Conservation (phyloP, 2,329 filamentous ascomycete species). For the Aspergillus ochraceoroseus region DNA sequence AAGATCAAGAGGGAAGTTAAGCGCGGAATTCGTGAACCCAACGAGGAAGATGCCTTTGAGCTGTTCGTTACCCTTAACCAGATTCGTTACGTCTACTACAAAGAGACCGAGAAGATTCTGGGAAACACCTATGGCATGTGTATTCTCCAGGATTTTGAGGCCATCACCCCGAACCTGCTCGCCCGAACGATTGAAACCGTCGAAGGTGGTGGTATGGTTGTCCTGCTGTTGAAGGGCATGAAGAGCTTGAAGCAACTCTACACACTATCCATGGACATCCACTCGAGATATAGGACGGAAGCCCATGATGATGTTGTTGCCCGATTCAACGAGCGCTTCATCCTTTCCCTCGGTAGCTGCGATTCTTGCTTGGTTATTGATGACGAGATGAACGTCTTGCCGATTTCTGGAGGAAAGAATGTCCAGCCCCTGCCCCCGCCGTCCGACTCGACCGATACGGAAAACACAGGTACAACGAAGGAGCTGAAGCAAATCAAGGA, state of each 20-base stretch:
- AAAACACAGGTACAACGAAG: slow-evolving; percentile 61
- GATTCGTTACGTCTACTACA: slow-evolving; percentile 99
- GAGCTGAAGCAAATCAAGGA: slow-evolving; percentile 87
- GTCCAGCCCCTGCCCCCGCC: slow-evolving; percentile 76
- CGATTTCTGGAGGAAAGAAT: slow-evolving; percentile 90
- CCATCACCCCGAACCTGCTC: slow-evolving; percentile 91
- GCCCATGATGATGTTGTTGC: slow-evolving; percentile 92
- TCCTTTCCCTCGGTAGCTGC: slow-evolving; percentile 91
- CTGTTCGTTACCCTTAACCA: slow-evolving; percentile 94
- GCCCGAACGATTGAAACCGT: slow-evolving; percentile 96
- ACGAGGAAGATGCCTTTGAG: slow-evolving; percentile 92
- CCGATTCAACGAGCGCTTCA: slow-evolving; percentile 95
- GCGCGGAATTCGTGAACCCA: slow-evolving; percentile 84
- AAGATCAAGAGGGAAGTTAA: slow-evolving; percentile 99
- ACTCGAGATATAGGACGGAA: slow-evolving; percentile 92
- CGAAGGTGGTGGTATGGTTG: slow-evolving; percentile 86
- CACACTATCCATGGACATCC: slow-evolving; percentile 94
- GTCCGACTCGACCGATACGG: slow-evolving; percentile 67
- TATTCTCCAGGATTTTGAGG: slow-evolving; percentile 96
- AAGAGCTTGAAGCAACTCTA: slow-evolving; percentile 95
- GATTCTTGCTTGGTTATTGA: slow-evolving; percentile 93
- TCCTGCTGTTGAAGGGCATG: slow-evolving; percentile 92
- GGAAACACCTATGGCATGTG: slow-evolving; percentile 99
- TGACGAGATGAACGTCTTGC: slow-evolving; percentile 94
- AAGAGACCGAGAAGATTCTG: slow-evolving; percentile 97